Conservation (phyloP, 495 filamentous ascomycete genomes). For the Tuber melanosporum region DNA sequence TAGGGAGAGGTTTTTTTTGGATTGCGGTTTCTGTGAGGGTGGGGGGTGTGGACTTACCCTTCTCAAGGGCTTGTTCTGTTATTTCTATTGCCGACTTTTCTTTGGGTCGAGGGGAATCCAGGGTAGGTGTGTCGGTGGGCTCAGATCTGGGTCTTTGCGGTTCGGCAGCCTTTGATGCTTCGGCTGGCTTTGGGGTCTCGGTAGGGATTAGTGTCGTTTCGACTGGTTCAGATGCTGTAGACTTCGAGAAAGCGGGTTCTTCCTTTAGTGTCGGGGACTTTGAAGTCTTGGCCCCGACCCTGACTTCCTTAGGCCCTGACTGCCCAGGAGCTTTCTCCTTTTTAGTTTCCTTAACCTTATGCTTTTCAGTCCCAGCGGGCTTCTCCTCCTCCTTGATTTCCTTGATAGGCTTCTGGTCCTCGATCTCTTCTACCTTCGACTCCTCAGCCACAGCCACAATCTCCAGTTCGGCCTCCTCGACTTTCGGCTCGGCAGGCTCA, state of each 20-base stretch:
- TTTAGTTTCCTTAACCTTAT: neutral
- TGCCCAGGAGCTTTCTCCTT: neutral
- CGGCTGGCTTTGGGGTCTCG: neutral
- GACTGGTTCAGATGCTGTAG: neutral
- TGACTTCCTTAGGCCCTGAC: neutral
- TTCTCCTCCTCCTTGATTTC: slow-evolving; percentile 42
- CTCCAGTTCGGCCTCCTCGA: slow-evolving; percentile 6
- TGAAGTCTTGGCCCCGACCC: neutral
- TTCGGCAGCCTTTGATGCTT: neutral
- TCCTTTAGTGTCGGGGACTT: neutral
- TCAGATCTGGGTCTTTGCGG: neutral
- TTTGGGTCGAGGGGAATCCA: neutral
- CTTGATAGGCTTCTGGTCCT: slow-evolving; percentile 38
- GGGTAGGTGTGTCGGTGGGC: neutral
- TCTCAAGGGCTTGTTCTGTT: neutral
- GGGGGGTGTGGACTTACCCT: neutral
- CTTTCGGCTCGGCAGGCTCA: slow-evolving; percentile 4
- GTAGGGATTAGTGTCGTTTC: neutral
- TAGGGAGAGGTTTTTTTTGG: neutral
- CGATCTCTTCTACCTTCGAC: slow-evolving; percentile 7
- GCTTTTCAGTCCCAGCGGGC: neutral
- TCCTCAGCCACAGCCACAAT: neutral
- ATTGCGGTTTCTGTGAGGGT: neutral
- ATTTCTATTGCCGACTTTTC: neutral
- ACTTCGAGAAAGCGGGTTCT: neutral